These are phyloP conservation scores for Achaetomium macrosporum DNA, from an alignment of 2,329 filamentous ascomycete genomes.

Conservation along the genomic window DNA sequence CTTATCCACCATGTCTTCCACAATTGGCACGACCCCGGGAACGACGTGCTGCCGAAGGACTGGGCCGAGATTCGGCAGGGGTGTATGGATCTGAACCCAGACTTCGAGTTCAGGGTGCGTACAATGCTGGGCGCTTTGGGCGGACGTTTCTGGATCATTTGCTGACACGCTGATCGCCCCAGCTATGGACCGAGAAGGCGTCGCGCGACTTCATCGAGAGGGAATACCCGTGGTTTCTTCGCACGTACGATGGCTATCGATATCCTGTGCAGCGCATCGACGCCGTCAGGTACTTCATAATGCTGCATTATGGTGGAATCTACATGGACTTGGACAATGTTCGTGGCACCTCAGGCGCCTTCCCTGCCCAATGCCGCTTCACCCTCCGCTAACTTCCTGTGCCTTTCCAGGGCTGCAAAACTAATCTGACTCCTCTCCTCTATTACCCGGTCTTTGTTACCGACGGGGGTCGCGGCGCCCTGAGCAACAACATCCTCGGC, in stretches of 20 bases:
- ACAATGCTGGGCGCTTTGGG: too few species aligned
- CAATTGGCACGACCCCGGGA: slow-evolving; percentile 33
- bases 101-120: slow-evolving; percentile 67
- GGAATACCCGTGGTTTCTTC: slow-evolving; percentile 72
- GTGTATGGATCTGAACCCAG: slow-evolving; percentile 61
- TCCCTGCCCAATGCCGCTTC: neutral
- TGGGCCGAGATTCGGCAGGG: slow-evolving; percentile 62
- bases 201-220: slow-evolving; percentile 64
- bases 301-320: slow-evolving; percentile 71
- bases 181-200: slow-evolving; percentile 72
- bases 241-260: slow-evolving; percentile 66
- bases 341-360: neutral
- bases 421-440: slow-evolving; percentile 19
- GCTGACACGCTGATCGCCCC: neutral
- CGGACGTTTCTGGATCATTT: neutral
- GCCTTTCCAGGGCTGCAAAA: slow-evolving; percentile 19
- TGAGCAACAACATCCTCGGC: slow-evolving; percentile 27
- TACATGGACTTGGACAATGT: slow-evolving; percentile 69
- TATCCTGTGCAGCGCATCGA: slow-evolving; percentile 75
- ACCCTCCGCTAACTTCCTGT: neutral
- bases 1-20: slow-evolving; percentile 28
- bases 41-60: slow-evolving; percentile 59
- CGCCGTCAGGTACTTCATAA: slow-evolving; percentile 71
- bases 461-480: slow-evolving; percentile 23
- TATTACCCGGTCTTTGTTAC: slow-evolving; percentile 24